phyloP scores from a whole-genome alignment of 2,329 filamentous ascomycete species.

The Clonostachys chloroleuca region DNA sequence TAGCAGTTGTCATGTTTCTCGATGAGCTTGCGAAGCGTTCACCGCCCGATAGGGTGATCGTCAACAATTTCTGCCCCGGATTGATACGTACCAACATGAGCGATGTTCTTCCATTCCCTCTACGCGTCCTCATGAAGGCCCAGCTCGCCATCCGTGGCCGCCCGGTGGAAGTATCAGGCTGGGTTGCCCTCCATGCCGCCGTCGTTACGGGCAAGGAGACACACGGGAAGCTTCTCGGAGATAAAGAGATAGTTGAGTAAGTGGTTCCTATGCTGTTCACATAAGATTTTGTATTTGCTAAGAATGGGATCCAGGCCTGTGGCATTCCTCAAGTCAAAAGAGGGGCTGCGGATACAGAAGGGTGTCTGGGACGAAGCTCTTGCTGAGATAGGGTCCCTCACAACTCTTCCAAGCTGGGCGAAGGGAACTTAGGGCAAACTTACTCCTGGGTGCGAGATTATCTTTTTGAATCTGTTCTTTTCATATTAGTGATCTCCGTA shows the following conservation, averaged over 20 bases:
- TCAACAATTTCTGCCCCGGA: constrained; percentile 43
- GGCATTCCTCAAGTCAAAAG: too few relatives aligned
- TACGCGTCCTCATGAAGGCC: neutral
- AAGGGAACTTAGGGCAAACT: too few relatives aligned
- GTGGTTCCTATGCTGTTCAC: too few relatives aligned
- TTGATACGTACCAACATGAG: constrained; percentile 32
- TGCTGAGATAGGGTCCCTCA: too few relatives aligned
- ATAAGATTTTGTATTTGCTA: too few relatives aligned
- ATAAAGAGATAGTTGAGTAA: neutral
- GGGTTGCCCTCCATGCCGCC: neutral
- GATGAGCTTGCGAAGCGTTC: constrained; percentile 24
- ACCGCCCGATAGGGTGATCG: constrained; percentile 26
- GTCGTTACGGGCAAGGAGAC: neutral
- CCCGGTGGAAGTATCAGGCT: neutral
- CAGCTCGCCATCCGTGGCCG: neutral
- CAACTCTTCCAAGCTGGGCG: too few relatives aligned
- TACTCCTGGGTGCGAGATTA: too few relatives aligned
- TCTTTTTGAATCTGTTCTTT: too few relatives aligned
- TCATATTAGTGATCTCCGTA: too few relatives aligned
- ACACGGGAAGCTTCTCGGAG: neutral
- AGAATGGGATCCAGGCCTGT: too few relatives aligned
- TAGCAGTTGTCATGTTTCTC: constrained; percentile 24
- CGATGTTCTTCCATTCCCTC: constrained; percentile 16
- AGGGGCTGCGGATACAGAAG: too few relatives aligned
- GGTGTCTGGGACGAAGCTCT: too few relatives aligned